Conservation (phyloP, 345 rosid genomes). For the Eucalyptus tenuipes region DNA sequence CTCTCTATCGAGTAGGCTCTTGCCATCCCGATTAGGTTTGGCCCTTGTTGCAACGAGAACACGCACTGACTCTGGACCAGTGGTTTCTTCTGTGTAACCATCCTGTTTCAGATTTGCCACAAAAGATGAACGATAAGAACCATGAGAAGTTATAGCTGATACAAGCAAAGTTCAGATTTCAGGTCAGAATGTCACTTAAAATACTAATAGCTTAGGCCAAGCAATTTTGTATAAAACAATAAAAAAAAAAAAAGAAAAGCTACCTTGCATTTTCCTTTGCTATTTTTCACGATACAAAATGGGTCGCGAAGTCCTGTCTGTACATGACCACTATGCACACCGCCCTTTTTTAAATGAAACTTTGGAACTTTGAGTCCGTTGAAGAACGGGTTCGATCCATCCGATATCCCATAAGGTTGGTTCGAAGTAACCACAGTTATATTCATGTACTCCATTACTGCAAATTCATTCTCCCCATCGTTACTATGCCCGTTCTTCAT, state of each 20-base stretch:
- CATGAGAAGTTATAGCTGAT: neutral
- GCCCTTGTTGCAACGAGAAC: conserved; percentile 77
- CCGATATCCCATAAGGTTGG: conserved; percentile 52
- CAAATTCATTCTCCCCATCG: conserved; percentile 56
- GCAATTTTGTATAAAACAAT: neutral
- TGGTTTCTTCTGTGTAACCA: conserved; percentile 63
- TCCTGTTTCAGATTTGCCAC: conserved; percentile 27
- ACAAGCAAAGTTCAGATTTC: neutral
- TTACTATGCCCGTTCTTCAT: conserved; percentile 28
- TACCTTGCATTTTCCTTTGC: conserved; percentile 84
- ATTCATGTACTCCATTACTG: conserved; percentile 83
- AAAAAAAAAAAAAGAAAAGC: neutral
- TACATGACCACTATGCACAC: conserved; percentile 87
- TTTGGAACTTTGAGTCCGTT: conserved; percentile 44
- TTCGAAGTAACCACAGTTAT: conserved; percentile 80
- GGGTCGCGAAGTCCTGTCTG: conserved; percentile 66
- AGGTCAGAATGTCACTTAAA: neutral
- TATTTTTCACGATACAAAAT: conserved; percentile 33
- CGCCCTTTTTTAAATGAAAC: conserved; percentile 41
- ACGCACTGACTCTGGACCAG: conserved; percentile 47
- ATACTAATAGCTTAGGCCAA: neutral
- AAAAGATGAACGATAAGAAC: neutral
- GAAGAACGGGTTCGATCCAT: conserved; percentile 79
- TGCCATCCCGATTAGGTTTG: conserved; percentile 32
- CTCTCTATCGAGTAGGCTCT: conserved; percentile 43